Percentiles rank a stretch among this genome's conserved stretches.
Conservation (phyloP, 1,284 basidiomycete species). For the Cutaneotrichosporon sp. region DNA sequence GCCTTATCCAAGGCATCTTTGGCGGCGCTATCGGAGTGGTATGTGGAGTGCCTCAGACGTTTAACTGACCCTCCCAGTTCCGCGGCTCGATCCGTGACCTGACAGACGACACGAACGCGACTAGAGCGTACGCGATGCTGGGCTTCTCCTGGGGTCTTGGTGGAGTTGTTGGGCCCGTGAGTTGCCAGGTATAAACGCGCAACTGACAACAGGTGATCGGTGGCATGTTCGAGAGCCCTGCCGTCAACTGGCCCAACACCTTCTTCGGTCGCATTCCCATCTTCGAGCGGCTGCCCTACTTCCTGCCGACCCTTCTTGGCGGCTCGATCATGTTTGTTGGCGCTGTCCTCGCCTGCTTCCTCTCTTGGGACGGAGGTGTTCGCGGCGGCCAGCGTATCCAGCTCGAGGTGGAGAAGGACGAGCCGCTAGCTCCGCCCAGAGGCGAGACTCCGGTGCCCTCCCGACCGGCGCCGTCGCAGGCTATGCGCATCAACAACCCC, state of each 20-base stretch:
- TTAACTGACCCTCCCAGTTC: slow-evolving; percentile 34
- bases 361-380: slow-evolving; percentile 86
- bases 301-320: slow-evolving; percentile 84
- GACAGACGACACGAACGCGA: slow-evolving; percentile 79
- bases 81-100: slow-evolving; percentile 83
- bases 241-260: slow-evolving; percentile 72
- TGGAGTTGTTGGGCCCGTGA: slow-evolving; percentile 59
- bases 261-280: slow-evolving; percentile 65
- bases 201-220: slow-evolving; percentile 63
- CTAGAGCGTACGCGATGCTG: slow-evolving; percentile 88
- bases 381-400: slow-evolving; percentile 74
- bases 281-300: slow-evolving; percentile 83
- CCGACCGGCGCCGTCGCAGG: slow-evolving; percentile 33
- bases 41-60: slow-evolving; percentile 31
- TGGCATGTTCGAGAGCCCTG: slow-evolving; percentile 82
- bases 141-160: slow-evolving; percentile 97
- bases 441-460: slow-evolving; percentile 19
- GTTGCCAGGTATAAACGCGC: slow-evolving; percentile 13
- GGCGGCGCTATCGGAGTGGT: slow-evolving; percentile 93
- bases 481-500: slow-evolving; percentile 17
- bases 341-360: slow-evolving; percentile 80
- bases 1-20: slow-evolving; percentile 93
- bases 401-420: slow-evolving; percentile 70
- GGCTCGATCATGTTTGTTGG: slow-evolving; percentile 71
- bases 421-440: slow-evolving; percentile 36